These are phyloP conservation scores for Purshia tridentata DNA, from an alignment of 306 rosid species.

Conservation along the genomic window DNA sequence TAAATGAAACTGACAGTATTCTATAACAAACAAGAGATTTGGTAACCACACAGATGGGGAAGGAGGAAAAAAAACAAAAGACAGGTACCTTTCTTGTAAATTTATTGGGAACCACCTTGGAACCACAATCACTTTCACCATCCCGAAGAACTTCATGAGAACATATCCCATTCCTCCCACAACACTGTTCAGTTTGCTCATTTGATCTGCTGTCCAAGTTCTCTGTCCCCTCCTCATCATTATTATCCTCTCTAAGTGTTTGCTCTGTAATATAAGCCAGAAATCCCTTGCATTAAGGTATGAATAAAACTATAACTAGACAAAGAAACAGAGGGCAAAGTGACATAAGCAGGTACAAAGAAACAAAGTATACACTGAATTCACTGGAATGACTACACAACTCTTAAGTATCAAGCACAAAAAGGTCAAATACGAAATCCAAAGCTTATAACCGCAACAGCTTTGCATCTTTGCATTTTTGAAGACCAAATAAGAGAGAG, in stretches of 20 bases:
- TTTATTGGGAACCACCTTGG: conserved; percentile 40
- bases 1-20: background rate
- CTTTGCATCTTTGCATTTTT: background rate
- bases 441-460: background rate
- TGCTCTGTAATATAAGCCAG: conserved; percentile 43
- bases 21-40: background rate
- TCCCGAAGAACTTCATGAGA: conserved; percentile 88
- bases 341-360: background rate
- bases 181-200: conserved; percentile 44
- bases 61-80: background rate
- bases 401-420: background rate
- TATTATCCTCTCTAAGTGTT: conserved; percentile 37
- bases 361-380: background rate
- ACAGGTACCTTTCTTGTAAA: conserved; percentile 55
- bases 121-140: conserved; percentile 52
- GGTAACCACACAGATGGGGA: conserved; percentile 1
- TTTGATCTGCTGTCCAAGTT: conserved; percentile 40
- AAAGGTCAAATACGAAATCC: background rate
- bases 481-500: conserved; percentile 2
- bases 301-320: background rate
- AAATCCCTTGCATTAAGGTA: conserved; percentile 10
- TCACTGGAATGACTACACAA: background rate
- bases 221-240: conserved; percentile 35
- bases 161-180: conserved; percentile 79
- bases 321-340: background rate